Percentiles rank a stretch among this genome's conserved stretches.
These are phyloP conservation scores for Royoungia palumana DNA, from an alignment of 768 basidiomycete species.

Conservation along the genomic window DNA sequence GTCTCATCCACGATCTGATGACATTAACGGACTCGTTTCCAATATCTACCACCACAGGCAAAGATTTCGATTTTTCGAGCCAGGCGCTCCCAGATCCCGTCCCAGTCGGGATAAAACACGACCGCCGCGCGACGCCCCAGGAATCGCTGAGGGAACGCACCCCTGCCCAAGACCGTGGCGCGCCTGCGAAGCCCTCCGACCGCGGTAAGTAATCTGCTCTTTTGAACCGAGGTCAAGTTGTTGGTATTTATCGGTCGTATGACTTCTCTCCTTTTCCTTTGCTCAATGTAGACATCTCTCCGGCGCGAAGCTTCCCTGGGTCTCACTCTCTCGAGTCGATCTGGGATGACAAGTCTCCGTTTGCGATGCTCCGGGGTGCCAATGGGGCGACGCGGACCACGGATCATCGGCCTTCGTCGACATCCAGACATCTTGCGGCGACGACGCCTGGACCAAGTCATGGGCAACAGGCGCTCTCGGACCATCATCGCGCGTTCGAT, in stretches of 20 bases:
- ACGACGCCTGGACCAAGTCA: constrained; percentile 20
- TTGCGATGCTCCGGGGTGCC: constrained; percentile 59
- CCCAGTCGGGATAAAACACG: constrained; percentile 10
- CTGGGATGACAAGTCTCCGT: constrained; percentile 80
- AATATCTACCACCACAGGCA: constrained; percentile 47
- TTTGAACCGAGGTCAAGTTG: background rate
- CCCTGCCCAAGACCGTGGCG: constrained; percentile 25
- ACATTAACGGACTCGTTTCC: constrained; percentile 4
- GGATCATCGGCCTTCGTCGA: constrained; percentile 29
- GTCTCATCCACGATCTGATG: constrained; percentile 29
- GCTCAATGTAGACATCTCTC: constrained; percentile 21
- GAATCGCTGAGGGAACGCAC: constrained; percentile 27
- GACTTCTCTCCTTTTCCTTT: constrained; percentile 1
- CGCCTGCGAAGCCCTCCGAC: constrained; percentile 20
- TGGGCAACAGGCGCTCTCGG: constrained; percentile 31
- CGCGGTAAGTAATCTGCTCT: constrained; percentile 26
- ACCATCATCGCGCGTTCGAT: constrained; percentile 35
- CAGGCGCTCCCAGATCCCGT: constrained; percentile 33
- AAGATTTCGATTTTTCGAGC: constrained; percentile 86
- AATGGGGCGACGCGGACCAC: constrained; percentile 47
- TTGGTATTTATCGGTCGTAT: constrained; percentile 10
- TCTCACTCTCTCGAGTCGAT: constrained; percentile 63
- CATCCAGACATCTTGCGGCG: constrained; percentile 24
- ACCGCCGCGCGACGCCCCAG: constrained; percentile 18
- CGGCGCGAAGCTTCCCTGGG: constrained; percentile 35